Evolutionary conservation across 2,329 filamentous ascomycete species (phyloP), one percentile per base, ranked within the genome.

Genomic region (Colletotrichum endophyticum): DNA sequence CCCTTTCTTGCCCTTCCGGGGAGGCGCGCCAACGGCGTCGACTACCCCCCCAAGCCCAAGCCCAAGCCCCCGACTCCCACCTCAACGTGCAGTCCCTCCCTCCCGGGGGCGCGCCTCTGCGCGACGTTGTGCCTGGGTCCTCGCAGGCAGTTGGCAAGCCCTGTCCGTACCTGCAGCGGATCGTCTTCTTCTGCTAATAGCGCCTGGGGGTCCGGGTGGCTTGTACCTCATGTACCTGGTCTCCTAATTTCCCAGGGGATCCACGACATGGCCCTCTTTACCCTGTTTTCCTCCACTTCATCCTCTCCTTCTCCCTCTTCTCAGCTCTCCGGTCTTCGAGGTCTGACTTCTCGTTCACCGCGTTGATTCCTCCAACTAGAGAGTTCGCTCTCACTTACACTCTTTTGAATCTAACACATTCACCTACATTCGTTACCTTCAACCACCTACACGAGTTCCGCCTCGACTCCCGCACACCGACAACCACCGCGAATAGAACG

Each of bases 301-400:
- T 72, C 39, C 64, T 76, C 73, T 66, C 73, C 57, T 70, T 73
- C 70, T 77, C 75, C 75, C 72, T 77, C 75, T 69, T 75, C 56
- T 77, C 56, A 66, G 53, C 28, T 70, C 61, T 49, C 36, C 62
- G 53, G 72, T 71, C 27, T 63, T 77, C 67, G 75, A 77, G 72
- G 59, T 77, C 75, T 71, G 70, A 61, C 64, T 36, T 75, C 66
- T 71, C 71, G 66, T 77, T 74, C 75, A 63, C 39, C 72, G 72
- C 63, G 71, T 75, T 75, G 71, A 74, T 77, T 77, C 71, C 63
- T 76, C 75, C 75, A 77, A 77, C 75, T 77, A 75, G 75, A 77
- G 75, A 74, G 71, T 70, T 74, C 71, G 75, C 75, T 77, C 75
- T 77, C 75, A 75, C 36, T 75, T 71, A 77, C 75, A 77, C 75